These are phyloP conservation scores for Fistulinella prunicolor DNA, from an alignment of 768 basidiomycete species.

Conservation along the genomic window DNA sequence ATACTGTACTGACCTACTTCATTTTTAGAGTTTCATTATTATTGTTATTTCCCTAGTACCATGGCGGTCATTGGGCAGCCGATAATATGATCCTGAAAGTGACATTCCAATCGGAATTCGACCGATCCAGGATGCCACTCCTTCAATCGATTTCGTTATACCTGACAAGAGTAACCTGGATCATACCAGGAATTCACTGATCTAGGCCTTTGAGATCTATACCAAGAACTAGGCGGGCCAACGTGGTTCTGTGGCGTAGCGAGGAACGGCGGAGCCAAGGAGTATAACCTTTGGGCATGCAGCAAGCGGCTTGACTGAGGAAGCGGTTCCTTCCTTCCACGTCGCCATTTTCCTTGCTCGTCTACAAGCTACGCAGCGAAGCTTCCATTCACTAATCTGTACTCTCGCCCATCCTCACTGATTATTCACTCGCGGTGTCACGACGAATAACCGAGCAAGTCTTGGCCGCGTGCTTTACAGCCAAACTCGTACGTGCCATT, in stretches of 20 bases:
- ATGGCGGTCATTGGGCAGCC: neutral
- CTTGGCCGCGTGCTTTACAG: neutral
- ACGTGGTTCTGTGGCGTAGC: conserved; percentile 22
- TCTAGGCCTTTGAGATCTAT: neutral
- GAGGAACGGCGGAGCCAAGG: conserved; percentile 6
- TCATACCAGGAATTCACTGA: neutral
- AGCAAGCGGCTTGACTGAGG: neutral
- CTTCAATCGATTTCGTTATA: neutral
- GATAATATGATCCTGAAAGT: conserved; percentile 3
- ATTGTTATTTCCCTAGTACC: neutral
- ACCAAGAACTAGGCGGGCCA: conserved; percentile 10
- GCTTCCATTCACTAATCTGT: neutral
- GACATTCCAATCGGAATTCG: conserved; percentile 1
- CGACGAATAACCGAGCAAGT: neutral
- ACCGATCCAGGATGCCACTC: neutral
- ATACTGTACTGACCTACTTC: conserved; percentile 1
- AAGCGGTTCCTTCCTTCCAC: neutral
- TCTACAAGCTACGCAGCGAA: neutral
- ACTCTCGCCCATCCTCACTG: neutral
- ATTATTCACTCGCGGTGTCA: neutral
- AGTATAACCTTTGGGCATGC: neutral
- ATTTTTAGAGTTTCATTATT: conserved; percentile 12
- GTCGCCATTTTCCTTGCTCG: neutral
- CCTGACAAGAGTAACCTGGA: neutral
- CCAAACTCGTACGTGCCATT: neutral